A percentile compares a stretch with the other conserved stretches of the same genome.
These are phyloP conservation scores for Nakazawaea molendinolei DNA, from an alignment of 805 yeast species.

Conservation along the genomic window DNA sequence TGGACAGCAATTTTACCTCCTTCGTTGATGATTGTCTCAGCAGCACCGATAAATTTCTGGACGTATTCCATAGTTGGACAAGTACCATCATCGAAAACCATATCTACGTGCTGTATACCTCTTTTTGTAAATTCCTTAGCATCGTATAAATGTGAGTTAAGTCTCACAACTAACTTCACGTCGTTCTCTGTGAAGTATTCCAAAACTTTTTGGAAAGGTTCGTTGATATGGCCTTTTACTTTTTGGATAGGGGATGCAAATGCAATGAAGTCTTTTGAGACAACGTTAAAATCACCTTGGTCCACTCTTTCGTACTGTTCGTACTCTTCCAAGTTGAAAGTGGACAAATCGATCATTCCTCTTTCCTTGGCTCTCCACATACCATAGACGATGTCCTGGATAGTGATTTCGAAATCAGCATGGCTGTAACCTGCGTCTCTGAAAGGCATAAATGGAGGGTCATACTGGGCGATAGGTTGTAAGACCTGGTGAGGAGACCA, in stretches of 20 bases:
- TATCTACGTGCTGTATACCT: slow-evolving; percentile 85
- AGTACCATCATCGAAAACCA: slow-evolving; percentile 97
- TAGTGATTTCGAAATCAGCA: slow-evolving; percentile 89
- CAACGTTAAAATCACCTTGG: slow-evolving; percentile 90
- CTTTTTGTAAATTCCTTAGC: slow-evolving; percentile 73
- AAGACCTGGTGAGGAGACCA: slow-evolving; percentile 99
- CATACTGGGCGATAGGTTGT: slow-evolving; percentile 88
- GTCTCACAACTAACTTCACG: slow-evolving; percentile 84
- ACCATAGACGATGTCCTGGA: slow-evolving; percentile 93
- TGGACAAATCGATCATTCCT: slow-evolving; percentile 77
- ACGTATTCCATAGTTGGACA: slow-evolving; percentile 95
- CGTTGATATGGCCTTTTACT: slow-evolving; percentile 49
- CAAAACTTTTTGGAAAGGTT: slow-evolving; percentile 76
- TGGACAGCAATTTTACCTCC: slow-evolving; percentile 98
- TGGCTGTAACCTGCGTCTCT: slow-evolving; percentile 96
- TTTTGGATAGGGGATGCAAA: slow-evolving; percentile 93
- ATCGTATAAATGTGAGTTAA: slow-evolving; percentile 89
- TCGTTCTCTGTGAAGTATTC: slow-evolving; percentile 65
- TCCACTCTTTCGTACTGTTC: slow-evolving; percentile 94
- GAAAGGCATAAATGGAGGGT: slow-evolving; percentile 91
- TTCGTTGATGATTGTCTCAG: slow-evolving; percentile 76
- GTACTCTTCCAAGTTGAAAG: slow-evolving; percentile 86
- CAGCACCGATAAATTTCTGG: slow-evolving; percentile 88
- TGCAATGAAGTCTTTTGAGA: slow-evolving; percentile 92
- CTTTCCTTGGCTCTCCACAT: slow-evolving; percentile 97